These are phyloP conservation scores for Sporobolomyces phaffii DNA, from an alignment of 768 basidiomycete genomes.

Conservation along the genomic window DNA sequence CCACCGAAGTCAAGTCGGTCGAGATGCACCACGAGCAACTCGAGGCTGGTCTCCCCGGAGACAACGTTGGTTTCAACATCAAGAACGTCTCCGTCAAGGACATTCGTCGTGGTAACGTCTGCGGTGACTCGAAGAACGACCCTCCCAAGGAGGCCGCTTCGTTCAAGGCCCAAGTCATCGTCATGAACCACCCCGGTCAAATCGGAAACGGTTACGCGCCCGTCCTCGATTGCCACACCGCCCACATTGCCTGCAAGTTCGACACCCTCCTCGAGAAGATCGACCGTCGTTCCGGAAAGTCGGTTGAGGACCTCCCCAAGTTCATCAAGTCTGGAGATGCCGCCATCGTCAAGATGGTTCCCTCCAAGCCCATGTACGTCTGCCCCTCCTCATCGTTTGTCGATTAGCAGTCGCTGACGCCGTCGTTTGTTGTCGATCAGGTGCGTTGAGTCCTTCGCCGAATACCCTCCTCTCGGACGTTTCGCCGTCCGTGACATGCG, in stretches of 20 bases:
- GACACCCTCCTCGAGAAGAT: constrained; percentile 98
- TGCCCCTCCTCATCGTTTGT: not conserved
- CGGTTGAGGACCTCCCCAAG: constrained; percentile 79
- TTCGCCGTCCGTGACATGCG: constrained; percentile 99
- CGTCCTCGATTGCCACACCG: constrained; percentile 99
- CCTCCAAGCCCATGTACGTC: constrained; percentile 43
- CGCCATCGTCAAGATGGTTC: constrained; percentile 75
- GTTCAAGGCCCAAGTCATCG: constrained; percentile 99
- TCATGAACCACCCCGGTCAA: constrained; percentile 99
- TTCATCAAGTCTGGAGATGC: constrained; percentile 99
- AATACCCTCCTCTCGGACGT: constrained; percentile 96
- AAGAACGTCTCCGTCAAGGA: constrained; percentile 99
- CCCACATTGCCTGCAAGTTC: constrained; percentile 88
- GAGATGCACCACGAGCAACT: constrained; percentile 98
- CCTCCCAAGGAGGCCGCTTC: constrained; percentile 98
- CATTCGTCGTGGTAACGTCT: constrained; percentile 98
- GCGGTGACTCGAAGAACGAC: constrained; percentile 99
- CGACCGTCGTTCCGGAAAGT: constrained; percentile 95
- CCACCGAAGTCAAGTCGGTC: constrained; percentile 99
- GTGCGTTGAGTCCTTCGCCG: constrained; percentile 42
- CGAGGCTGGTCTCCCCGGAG: constrained; percentile 86
- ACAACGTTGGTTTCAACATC: constrained; percentile 97
- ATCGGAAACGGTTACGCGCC: constrained; percentile 98
- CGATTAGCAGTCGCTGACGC: not conserved
- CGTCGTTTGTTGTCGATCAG: not conserved